phyloP scores from a whole-genome alignment of 345 rosid genomes.

The Carallia brachiata region DNA sequence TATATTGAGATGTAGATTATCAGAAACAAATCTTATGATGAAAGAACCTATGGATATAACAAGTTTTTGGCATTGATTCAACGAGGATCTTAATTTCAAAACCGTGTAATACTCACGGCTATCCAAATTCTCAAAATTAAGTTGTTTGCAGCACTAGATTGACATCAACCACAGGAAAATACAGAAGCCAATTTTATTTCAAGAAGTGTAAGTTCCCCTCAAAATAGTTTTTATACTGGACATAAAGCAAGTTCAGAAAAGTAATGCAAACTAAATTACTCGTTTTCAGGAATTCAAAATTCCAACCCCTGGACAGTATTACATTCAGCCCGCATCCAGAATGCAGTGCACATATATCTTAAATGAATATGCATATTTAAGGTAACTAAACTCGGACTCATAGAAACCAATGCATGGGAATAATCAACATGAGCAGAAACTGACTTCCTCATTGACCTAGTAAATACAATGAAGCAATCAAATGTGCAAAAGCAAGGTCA shows the following conservation, averaged over 20 bases:
- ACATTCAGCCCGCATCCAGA: too few species aligned
- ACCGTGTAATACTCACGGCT: too few species aligned
- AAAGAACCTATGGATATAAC: not conserved
- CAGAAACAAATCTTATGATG: too few species aligned
- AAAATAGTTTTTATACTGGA: too few species aligned
- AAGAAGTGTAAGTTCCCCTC: not conserved
- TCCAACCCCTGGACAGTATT: too few species aligned
- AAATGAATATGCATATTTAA: too few species aligned
- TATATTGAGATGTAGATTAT: not conserved
- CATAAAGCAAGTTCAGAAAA: not conserved
- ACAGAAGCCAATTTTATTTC: not conserved
- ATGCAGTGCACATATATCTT: too few species aligned
- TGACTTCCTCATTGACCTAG: not conserved
- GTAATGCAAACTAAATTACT: not conserved
- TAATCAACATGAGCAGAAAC: not conserved
- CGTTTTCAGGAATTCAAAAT: not conserved
- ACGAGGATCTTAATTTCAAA: not conserved
- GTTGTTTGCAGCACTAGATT: too few species aligned
- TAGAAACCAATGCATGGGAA: not conserved
- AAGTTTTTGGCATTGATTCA: not conserved
- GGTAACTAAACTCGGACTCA: not conserved
- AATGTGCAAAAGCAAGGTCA: slow-evolving; percentile 1
- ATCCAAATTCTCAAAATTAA: too few species aligned
- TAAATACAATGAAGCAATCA: slow-evolving; percentile 1
- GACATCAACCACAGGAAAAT: too few species aligned